Percentiles rank a stretch among this genome's conserved stretches.
These are phyloP conservation scores for Pythium brachiatum DNA, from an alignment of 352 stramenopile genomes.

Conservation along the genomic window DNA sequence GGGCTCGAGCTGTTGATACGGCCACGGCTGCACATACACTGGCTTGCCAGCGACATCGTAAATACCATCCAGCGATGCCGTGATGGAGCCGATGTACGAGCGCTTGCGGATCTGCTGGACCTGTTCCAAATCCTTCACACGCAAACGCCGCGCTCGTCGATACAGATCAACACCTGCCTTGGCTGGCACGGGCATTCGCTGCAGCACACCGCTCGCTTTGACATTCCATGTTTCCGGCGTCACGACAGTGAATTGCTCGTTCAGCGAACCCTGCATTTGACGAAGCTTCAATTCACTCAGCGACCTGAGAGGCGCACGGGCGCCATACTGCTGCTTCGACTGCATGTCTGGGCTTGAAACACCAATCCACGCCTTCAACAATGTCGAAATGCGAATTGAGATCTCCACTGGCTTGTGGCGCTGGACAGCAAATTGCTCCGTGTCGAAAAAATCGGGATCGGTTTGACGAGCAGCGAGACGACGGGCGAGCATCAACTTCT, in stretches of 20 bases:
- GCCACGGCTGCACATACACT: constrained; percentile 79
- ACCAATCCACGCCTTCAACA: constrained; percentile 63
- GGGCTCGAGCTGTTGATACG: constrained; percentile 59
- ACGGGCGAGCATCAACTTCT: constrained; percentile 41
- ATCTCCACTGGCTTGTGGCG: constrained; percentile 55
- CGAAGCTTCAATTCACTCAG: constrained; percentile 4
- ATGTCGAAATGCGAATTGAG: constrained; percentile 41
- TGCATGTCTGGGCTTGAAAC: not conserved
- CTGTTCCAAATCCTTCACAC: constrained; percentile 39
- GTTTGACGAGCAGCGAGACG: constrained; percentile 24
- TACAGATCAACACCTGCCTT: constrained; percentile 26
- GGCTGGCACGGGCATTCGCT: not conserved
- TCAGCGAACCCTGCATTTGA: constrained; percentile 8
- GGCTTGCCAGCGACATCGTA: constrained; percentile 44
- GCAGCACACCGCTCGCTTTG: constrained; percentile 19
- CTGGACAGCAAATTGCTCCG: constrained; percentile 56
- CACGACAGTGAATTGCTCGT: not conserved
- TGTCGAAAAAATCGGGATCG: constrained; percentile 41
- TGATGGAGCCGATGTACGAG: constrained; percentile 49
- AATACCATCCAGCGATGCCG: constrained; percentile 21
- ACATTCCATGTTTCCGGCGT: not conserved
- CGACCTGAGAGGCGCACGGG: constrained; percentile 3
- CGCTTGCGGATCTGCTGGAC: constrained; percentile 72
- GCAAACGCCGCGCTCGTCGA: constrained; percentile 11
- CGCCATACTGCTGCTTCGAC: not conserved